Conservation (phyloP, 1,284 basidiomycete genomes). For the Malassezia equina region DNA sequence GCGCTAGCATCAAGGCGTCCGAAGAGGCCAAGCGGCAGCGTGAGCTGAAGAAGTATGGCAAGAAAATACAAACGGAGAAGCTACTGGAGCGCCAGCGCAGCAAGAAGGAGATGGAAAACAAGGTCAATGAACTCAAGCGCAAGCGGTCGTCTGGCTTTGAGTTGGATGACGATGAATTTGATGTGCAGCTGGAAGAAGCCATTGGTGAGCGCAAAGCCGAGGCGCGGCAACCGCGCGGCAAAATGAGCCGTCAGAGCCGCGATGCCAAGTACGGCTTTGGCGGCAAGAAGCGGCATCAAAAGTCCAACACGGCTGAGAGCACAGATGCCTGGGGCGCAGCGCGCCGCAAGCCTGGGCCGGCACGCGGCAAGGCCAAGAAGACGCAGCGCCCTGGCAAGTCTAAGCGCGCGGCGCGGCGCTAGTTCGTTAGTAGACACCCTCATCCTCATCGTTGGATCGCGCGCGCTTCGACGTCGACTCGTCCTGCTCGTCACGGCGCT, state of each 20-base stretch:
- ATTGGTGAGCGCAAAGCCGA: conserved; percentile 28
- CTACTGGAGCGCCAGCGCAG: conserved; percentile 63
- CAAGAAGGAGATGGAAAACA: conserved; percentile 68
- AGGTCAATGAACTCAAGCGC: conserved; percentile 54
- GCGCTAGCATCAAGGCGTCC: conserved; percentile 74
- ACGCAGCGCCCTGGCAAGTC: conserved; percentile 12
- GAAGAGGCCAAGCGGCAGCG: conserved; percentile 85
- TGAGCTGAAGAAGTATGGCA: conserved; percentile 94
- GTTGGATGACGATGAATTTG: conserved; percentile 60
- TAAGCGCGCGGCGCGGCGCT: conserved; percentile 15
- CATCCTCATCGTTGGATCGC: not conserved
- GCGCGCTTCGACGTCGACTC: not conserved
- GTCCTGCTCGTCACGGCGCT: conserved; percentile 6
- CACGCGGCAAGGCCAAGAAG: conserved; percentile 1
- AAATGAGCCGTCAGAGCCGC: conserved; percentile 35
- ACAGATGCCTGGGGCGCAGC: conserved; percentile 32
- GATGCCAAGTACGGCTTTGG: conserved; percentile 44
- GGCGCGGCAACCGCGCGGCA: conserved; percentile 18
- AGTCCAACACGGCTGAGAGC: conserved; percentile 41
- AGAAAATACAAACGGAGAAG: conserved; percentile 84
- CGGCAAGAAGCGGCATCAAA: conserved; percentile 38
- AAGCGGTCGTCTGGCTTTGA: conserved; percentile 55
- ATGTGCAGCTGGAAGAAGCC: conserved; percentile 59
- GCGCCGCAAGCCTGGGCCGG: not conserved
- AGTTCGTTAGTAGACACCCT: not conserved